Conservation (phyloP, 2,329 filamentous ascomycete genomes). For the Claviceps digitariae region DNA sequence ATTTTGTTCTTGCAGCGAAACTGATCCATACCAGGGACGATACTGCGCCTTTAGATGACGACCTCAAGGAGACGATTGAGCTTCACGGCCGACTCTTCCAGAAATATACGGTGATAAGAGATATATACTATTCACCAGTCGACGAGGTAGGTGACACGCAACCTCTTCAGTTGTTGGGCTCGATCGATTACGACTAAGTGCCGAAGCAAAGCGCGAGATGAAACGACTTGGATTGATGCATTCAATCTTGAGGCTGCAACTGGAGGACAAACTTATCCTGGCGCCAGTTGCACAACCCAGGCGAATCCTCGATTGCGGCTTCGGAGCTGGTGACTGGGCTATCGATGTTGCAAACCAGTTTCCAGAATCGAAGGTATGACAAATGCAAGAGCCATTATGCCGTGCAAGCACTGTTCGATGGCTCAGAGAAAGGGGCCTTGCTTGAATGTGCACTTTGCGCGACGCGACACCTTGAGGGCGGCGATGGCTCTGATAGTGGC, state of each 20-base stretch:
- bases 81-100: constrained; percentile 55
- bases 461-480: background rate
- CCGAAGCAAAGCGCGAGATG: constrained; percentile 44
- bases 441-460: background rate
- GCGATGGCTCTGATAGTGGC: background rate
- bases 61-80: constrained; percentile 43
- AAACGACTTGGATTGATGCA: constrained; percentile 52
- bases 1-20: no score
- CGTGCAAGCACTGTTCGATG: background rate
- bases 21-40: constrained; percentile 22
- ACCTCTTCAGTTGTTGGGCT: background rate
- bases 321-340: constrained; percentile 59
- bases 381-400: background rate
- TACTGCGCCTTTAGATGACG: constrained; percentile 41
- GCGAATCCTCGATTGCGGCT: constrained; percentile 59
- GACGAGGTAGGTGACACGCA: constrained; percentile 45
- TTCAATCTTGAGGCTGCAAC: constrained; percentile 45
- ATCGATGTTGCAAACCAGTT: constrained; percentile 51
- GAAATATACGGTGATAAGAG: constrained; percentile 49
- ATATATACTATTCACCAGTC: constrained; percentile 53
- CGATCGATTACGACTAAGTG: background rate
- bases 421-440: background rate
- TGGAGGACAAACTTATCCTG: constrained; percentile 56
- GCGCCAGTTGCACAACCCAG: constrained; percentile 46
- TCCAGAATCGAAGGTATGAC: constrained; percentile 47